Percentiles rank a stretch among this genome's conserved stretches.
Conservation (phyloP, 805 yeast genomes). For the Ogataea allantospora region DNA sequence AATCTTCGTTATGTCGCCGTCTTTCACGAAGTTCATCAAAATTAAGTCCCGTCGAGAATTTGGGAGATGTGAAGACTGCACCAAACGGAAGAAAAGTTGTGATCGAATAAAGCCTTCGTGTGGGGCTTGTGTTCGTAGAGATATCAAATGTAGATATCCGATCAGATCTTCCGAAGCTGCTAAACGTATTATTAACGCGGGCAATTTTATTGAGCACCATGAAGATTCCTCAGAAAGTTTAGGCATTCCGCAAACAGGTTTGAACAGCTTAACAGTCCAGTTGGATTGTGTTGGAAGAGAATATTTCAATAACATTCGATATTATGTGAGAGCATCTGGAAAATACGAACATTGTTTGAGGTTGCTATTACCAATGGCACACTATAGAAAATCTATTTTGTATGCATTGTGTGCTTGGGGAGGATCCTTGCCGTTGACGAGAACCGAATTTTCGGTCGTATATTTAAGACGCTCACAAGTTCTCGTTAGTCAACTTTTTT, state of each 20-base stretch:
- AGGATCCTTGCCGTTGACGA: conserved; percentile 9
- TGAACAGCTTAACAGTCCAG: neutral
- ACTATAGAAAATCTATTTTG: conserved; percentile 9
- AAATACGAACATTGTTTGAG: conserved; percentile 13
- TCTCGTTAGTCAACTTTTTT: conserved; percentile 12
- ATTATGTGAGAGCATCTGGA: conserved; percentile 7
- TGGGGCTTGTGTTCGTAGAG: conserved; percentile 42
- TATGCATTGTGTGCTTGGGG: conserved; percentile 21
- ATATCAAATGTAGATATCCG: conserved; percentile 42
- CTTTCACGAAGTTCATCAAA: conserved; percentile 10
- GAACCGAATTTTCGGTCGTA: conserved; percentile 2
- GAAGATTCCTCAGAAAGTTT: too few relatives aligned
- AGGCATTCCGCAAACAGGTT: neutral
- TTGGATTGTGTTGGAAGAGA: conserved; percentile 10
- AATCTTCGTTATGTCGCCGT: too few relatives aligned
- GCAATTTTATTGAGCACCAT: too few relatives aligned
- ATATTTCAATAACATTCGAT: conserved; percentile 9
- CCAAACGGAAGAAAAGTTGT: conserved; percentile 48
- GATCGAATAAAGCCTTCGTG: conserved; percentile 46
- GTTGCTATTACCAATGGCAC: conserved; percentile 15
- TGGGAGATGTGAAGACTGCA: conserved; percentile 33
- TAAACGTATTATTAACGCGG: too few relatives aligned
- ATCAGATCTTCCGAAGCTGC: neutral
- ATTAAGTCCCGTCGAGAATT: conserved; percentile 16
- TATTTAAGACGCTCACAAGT: conserved; percentile 11